phyloP scores from a whole-genome alignment of 805 yeast species.

The Nakazawaea holstii region DNA sequence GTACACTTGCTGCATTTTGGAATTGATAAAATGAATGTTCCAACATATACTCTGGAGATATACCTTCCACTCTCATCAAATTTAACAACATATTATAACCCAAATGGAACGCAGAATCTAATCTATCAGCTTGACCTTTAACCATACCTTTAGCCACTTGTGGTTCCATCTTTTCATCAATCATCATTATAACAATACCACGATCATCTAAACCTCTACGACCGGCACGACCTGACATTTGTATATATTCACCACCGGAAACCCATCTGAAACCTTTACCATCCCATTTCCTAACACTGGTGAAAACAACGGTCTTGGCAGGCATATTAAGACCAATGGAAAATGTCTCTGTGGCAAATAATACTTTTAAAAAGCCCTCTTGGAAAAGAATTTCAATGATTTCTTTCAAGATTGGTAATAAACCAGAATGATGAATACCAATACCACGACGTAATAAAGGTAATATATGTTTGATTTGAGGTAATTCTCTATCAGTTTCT shows the following conservation, averaged over 20 bases:
- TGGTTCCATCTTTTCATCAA: conserved; percentile 99
- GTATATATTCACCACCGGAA: conserved; percentile 98
- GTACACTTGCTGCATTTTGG: conserved; percentile 89
- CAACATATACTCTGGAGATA: conserved; percentile 95
- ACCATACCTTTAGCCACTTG: conserved; percentile 99
- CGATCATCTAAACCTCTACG: conserved; percentile 99
- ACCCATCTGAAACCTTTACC: conserved; percentile 98
- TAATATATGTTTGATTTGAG: conserved; percentile 88
- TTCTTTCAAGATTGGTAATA: conserved; percentile 88
- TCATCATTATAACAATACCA: conserved; percentile 99
- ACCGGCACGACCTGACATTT: conserved; percentile 99
- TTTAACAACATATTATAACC: conserved; percentile 97
- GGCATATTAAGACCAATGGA: conserved; percentile 99
- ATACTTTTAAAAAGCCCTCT: conserved; percentile 89
- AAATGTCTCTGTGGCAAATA: conserved; percentile 97
- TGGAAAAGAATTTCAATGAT: conserved; percentile 95
- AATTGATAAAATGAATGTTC: conserved; percentile 93
- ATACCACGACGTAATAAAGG: conserved; percentile 92
- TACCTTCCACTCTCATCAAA: conserved; percentile 95
- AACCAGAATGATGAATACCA: conserved; percentile 97
- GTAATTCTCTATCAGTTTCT: conserved; percentile 85
- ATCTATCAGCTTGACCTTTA: conserved; percentile 95
- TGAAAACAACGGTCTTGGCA: conserved; percentile 96
- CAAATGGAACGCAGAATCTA: conserved; percentile 95
- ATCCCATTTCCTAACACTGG: conserved; percentile 97